Evolutionary conservation across 116 monocot species (phyloP), one percentile per base, ranked within the genome.

Genomic region (Phalaenopsis hybrid): DNA sequence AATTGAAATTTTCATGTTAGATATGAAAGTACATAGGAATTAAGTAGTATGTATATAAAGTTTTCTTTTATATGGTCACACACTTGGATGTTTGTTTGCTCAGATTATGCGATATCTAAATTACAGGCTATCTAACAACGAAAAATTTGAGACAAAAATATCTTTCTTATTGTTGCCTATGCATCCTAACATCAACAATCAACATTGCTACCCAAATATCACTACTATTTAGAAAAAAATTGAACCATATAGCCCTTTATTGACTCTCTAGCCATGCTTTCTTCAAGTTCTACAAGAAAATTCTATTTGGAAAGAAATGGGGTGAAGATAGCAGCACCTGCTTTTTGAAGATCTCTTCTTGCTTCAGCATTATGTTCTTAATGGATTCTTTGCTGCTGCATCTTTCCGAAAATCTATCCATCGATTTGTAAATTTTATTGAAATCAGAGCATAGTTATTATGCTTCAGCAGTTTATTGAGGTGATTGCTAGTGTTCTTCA

Each of bases 291-390:
- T 52, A 52, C 52, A 12, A 21, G 37, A 44, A 28, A 28, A 63
- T 76, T n/a, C 7, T 21, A 50, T 25, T 33, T 31, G 57, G 37
- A 55, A 48, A 72, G 25, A 25, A 74, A 74, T 33, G 31, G 28
- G 51, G 55, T 6, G 61, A 52, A 33, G 31, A 17, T 4, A 21
- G 7, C 16, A 69, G 17, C 79, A 91, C 91, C 88, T 91, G 89
- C 44, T 87, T 52, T 86, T 83, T 92, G 61, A 92, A 92, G 82
- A 87, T 81, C 68, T 87, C 82, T 74, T 92, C 89, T 23, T 89
- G 89, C 79, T 84, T 87, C 82, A 92, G 20, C 78, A 92, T 87
- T 4, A 80, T 83, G 65, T 80, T 87, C 52, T 86, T 80, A 23
- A 92, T 9, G 28, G 68, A 81, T 68, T 92, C 87, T 81, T 43